phyloP scores from a whole-genome alignment of 345 rosid species.

The Nephelium lappaceum region DNA sequence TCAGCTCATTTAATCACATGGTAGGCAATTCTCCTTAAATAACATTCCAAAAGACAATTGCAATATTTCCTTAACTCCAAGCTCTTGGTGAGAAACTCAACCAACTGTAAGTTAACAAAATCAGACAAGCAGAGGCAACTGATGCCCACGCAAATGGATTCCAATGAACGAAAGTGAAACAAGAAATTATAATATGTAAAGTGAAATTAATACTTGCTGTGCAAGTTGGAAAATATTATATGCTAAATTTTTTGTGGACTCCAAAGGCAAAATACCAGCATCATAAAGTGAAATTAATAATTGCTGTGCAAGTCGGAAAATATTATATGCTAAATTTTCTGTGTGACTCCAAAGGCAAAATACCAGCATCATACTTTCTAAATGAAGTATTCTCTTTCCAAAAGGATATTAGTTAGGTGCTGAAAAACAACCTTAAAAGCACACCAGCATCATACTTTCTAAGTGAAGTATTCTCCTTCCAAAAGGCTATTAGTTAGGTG shows the following conservation, averaged over 20 bases:
- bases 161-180: neutral
- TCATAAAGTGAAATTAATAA: constrained; percentile 3
- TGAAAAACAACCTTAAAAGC: constrained; percentile 1
- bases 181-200: neutral
- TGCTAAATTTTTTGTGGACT: neutral
- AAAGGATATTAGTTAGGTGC: neutral
- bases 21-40: neutral
- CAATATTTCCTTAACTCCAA: neutral
- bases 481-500: neutral
- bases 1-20: neutral
- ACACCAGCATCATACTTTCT: neutral
- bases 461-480: constrained; percentile 10
- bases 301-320: neutral
- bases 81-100: neutral
- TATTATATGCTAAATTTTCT: neutral
- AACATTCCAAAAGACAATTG: neutral
- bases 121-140: neutral
- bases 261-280: neutral
- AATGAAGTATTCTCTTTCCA: constrained; percentile 9
- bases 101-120: neutral
- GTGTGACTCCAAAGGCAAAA: neutral
- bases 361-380: neutral
- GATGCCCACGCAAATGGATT: neutral
- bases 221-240: neutral
- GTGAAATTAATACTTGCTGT: neutral